Percentiles rank a stretch among this genome's conserved stretches.
phyloP scores from a whole-genome alignment of 139 green algal species.

The Ulvella scutata region DNA sequence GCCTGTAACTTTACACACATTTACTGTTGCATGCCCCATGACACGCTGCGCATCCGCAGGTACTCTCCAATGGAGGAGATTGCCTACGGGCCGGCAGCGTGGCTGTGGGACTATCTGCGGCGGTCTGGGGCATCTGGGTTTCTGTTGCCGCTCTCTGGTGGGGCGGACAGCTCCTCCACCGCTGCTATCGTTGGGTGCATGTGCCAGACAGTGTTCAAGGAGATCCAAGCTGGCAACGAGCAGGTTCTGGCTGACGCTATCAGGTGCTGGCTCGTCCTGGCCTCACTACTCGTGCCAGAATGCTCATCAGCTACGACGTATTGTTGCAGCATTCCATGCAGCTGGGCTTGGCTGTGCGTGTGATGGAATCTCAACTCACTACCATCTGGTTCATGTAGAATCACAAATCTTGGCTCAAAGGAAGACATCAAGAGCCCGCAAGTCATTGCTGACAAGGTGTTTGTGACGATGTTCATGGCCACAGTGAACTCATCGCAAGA shows the following conservation, averaged over 20 bases:
- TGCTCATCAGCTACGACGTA: not conserved
- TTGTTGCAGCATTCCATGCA: not conserved
- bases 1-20: too few species aligned
- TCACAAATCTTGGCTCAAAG: not conserved
- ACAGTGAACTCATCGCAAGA: slow-evolving; percentile 73
- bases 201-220: slow-evolving; percentile 60
- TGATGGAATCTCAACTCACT: not conserved
- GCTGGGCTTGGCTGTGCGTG: not conserved
- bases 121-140: slow-evolving; percentile 70
- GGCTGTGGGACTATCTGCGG: slow-evolving; percentile 94
- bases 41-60: slow-evolving; percentile 4
- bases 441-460: slow-evolving; percentile 60
- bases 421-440: not conserved
- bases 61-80: slow-evolving; percentile 82
- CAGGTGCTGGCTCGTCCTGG: not conserved
- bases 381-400: not conserved
- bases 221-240: slow-evolving; percentile 37
- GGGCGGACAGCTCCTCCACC: slow-evolving; percentile 62
- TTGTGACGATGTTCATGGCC: slow-evolving; percentile 89
- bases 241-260: slow-evolving; percentile 46
- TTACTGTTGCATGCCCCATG: not conserved
- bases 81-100: slow-evolving; percentile 79
- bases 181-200: slow-evolving; percentile 90
- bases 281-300: not conserved
- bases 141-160: slow-evolving; percentile 79